Base-by-base conservation (phyloP, 169 alveolate species). In the Toxoplasma gondii region DNA sequence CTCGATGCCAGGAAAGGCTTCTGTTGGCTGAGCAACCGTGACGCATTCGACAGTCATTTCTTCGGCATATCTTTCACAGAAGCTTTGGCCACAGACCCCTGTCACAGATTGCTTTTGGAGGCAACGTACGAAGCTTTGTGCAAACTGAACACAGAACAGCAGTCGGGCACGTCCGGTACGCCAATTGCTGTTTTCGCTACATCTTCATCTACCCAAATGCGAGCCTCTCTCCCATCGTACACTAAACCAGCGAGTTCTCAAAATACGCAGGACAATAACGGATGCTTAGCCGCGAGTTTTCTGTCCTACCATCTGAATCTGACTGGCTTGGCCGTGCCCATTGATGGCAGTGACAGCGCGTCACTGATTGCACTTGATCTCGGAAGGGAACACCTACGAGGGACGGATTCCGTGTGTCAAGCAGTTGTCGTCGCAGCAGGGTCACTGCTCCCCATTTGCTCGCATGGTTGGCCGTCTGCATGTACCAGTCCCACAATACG, bases 61-160 rank as follows among this genome's bases (percentile, higher is more conserved):
- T 95, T 95, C 58, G 87, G 88, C 36, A 67, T 95, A 36, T 49
- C 95, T 22, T 44, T 92, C 53, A 44, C 45, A 34, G 97, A 95
- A 67, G 86, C 96, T 38, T 67, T 86, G 38, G 41, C 91, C n/a
- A 94, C 93, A 94, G 97, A 95, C 53, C 97, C 95, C 27, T 94
- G 88, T 78, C 96, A 93, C 53, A 83, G 97, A 29, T n/a, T 95
- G 58, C 44, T 95, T 7, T 93, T 95, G 43, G 96, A 95, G 39
- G 58, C 49, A 69, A 39, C 92, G 19, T 44, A 49, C 39, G 83
- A 54, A n/a, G 81, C 92, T 4, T 58, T 88, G 31, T 82, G 36
- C 67, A 41, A 24, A 17, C 38, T 82, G 24, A 82, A 82, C 67
- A 82, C 41, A 31, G 90, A 41, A 43, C 43, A 9, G 34, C 54